Base-by-base conservation (phyloP, 2,329 filamentous ascomycete species). In the Coniochaeta sp. region DNA sequence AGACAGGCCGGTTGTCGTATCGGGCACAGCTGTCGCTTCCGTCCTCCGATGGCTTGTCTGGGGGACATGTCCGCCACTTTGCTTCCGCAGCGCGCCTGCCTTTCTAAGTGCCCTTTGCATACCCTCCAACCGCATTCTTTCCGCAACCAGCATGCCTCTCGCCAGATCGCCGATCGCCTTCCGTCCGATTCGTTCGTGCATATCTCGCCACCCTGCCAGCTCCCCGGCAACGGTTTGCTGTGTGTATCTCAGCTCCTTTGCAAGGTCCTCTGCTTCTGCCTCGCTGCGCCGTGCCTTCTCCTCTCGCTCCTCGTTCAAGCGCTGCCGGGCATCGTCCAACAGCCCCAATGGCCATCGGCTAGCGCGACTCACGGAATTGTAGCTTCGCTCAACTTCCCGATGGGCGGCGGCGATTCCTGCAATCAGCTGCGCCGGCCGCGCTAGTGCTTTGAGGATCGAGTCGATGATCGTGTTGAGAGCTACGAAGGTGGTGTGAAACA, bases 151-250 rank as follows among this genome's bases (percentile, higher is more conserved):
- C 79, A 91, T 91, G 28, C 82, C 82, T 62, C 77, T 80, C 16
- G 88, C 92, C 59, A 95, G 81, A 46, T 90, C 83, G 57, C 78
- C 82, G 55, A 96, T 80, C 26, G 89, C 88, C 53, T 80, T 80
- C 55, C 84, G 75, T 1, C 88, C 91, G 71, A 89, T 83, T 61
- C 81, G 82, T 58, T 90, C 89, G 62, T 95, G 84, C 72, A 91
- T 82, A 35, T 95, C 90, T 63, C 96, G 91, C 90, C 94, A 99
- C 14, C 89, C 91, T 1, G 94, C 94, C 52, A 99, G 69, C 71
- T 99, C 94, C 1, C 83, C 79, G 6, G 95, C 92, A 22, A 97
- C 92, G 13, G 92, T 90, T 67, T 95, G 89, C 70, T 96, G 92
- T 47, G 91, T 96, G 67, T 94, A 96, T 48, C 90, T 76, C 51